Base-by-base conservation (phyloP, 129 eudicot species). In the Escallonia herrerae region DNA sequence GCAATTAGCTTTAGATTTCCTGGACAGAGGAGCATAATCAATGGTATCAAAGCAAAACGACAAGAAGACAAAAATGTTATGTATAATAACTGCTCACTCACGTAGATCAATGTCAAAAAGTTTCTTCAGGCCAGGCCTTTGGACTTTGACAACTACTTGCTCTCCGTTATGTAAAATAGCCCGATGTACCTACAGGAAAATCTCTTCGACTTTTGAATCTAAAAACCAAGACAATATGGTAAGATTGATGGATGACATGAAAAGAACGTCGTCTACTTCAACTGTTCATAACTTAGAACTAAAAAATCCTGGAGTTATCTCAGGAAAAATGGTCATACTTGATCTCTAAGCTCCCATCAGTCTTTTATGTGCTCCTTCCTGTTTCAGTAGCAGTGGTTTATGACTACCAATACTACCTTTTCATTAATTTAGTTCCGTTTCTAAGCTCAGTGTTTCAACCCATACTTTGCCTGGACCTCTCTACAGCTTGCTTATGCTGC, bases 61-160 rank as follows among this genome's bases (percentile, higher is more conserved):
- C 9, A 5, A 49, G 9, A 6, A 46, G 10, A 6, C 54, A 51
- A 37, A 15, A 11, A 74, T 43, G 54, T 54, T 62, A 62, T 64
- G 10, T 10, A 57, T 4, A 39, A 42, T 59, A 58, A 58, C 41
- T 45, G 62, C 58, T 41, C 14, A 65, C 95, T 81, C 62, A 93
- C 98, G 64, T 60, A 93, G 79, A 88, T 93, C 98, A 15, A 93
- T 88, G 81, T 86, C 98, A 60, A 93, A 93, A 40, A 93, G 90
- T 74, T 86, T 88, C 82, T 88, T 93, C 68, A 93, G 57, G 11
- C 96, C 98, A 66, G 96, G 98, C 77, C 98, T 88, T 72, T 93
- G 98, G 67, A 93, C 95, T 78, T 93, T 93, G 46, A 93, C 86
- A 67, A 88, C 95, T 52, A 86, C 98, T 78, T 81, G 86, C 83